These are phyloP conservation scores for Lumnitzera littorea DNA, from an alignment of 345 rosid genomes.

Conservation along the genomic window DNA sequence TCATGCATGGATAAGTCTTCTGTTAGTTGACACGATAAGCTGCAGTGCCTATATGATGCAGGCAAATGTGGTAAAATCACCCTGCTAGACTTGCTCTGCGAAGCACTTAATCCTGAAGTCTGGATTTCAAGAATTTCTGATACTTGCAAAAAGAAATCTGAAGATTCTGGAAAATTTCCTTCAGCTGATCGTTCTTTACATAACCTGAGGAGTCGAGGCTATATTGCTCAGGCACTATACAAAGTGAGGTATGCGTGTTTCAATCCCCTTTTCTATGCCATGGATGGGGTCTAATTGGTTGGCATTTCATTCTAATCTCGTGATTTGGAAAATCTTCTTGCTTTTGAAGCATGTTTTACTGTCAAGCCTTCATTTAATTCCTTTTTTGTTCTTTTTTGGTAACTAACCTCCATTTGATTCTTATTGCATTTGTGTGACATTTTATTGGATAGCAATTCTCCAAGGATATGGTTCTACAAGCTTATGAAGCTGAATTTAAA, in stretches of 20 bases:
- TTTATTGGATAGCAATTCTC: too few species aligned
- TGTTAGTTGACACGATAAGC: conserved; percentile 7
- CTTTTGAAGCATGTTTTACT: too few species aligned
- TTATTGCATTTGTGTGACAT: too few species aligned
- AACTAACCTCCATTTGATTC: too few species aligned
- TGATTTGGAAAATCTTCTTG: too few species aligned
- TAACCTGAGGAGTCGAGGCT: conserved; percentile 20
- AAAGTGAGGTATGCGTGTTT: conserved; percentile 55
- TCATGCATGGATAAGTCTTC: conserved; percentile 9
- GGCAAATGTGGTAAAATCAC: conserved; percentile 51
- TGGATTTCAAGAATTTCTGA: conserved; percentile 24
- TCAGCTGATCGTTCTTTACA: conserved; percentile 7
- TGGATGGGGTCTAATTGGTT: neutral
- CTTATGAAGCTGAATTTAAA: too few species aligned
- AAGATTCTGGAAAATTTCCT: conserved; percentile 15
- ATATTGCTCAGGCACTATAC: conserved; percentile 37
- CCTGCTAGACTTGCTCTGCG: conserved; percentile 75
- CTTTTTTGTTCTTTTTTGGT: too few species aligned
- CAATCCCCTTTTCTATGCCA: too few species aligned
- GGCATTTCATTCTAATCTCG: neutral
- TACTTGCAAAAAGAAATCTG: conserved; percentile 11
- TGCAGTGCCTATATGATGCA: conserved; percentile 74
- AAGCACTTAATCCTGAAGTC: conserved; percentile 71
- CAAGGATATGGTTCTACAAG: too few species aligned
- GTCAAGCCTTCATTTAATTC: too few species aligned